Evolutionary conservation across 2,329 filamentous ascomycete genomes (phyloP), one percentile per base, ranked within the genome.

Genomic region (Blastomyces gilchristii): DNA sequence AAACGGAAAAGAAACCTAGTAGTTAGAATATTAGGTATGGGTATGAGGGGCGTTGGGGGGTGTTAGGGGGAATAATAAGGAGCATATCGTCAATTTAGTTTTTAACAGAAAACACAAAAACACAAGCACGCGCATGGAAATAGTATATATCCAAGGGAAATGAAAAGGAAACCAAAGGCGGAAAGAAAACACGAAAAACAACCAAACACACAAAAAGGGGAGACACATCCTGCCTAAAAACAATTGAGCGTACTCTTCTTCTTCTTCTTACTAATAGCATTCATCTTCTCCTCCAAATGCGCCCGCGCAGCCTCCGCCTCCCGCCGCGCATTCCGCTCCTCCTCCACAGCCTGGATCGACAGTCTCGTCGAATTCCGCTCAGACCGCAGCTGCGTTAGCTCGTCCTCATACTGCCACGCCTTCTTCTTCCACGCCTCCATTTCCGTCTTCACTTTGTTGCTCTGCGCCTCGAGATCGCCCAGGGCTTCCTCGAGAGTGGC

Each of bases 171-270:
- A 49, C 28, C 28, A 28, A 28, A 28, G 3, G 28, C 28, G 28
- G 3, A 28, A 28, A 43, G 54, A 62, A 7, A 64, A 43, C 18
- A 60, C 25, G 39, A n/a, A 45, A 53, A 64, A 45, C 34, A 56
- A 37, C 22, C 34, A 18, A 25, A n/a, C 7, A 34, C 31, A 14
- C 18, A 22, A 57, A 43, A 6, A 16, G 41, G 41, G 41, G 41
- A 12, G 25, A 22, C n/a, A 54, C 34, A 14, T 59, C 34, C 31
- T 45, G 45, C 39, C 77, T 91, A 97, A 82, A 99, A 99, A 83
- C 94, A 99, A 81, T 97, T 97, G 77, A 99, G 83, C 69, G 89
- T 92, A 84, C 96, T 96, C 85, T 82, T 82, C 78, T 95, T 92
- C 83, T 93, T 96, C 82, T 95, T 94, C 80, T 89, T 88, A 77